Percentiles rank a stretch among this genome's conserved stretches.
Evolutionary conservation across 2,329 filamentous ascomycete species (phyloP).

Genomic region (Aspergillus quadrilineatus): DNA sequence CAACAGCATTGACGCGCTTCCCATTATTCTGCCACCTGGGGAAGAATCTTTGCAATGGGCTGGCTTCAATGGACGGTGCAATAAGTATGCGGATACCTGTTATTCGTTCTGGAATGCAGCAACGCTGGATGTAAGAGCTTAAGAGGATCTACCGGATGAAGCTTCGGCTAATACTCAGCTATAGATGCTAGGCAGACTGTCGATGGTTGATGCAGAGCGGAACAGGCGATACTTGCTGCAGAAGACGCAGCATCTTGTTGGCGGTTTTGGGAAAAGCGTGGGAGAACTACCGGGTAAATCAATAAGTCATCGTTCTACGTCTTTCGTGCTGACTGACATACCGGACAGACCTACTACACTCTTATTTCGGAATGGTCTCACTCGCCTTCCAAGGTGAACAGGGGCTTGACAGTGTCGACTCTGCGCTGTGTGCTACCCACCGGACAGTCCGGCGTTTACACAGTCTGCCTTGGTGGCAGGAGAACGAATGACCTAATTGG

Average conservation of each 20-base stretch:
- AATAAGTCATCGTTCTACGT: not conserved
- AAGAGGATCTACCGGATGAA: not conserved
- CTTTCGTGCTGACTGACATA: not conserved
- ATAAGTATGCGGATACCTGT: constrained; percentile 92
- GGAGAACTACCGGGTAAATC: constrained; percentile 63
- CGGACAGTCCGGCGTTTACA: constrained; percentile 42
- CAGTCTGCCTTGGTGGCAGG: constrained; percentile 41
- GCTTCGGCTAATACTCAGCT: constrained; percentile 22
- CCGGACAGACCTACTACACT: constrained; percentile 71
- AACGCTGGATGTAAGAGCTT: constrained; percentile 51
- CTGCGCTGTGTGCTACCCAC: constrained; percentile 71
- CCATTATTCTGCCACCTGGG: constrained; percentile 23
- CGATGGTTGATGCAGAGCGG: constrained; percentile 59
- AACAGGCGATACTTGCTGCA: constrained; percentile 78
- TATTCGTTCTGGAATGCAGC: constrained; percentile 91
- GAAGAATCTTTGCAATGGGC: constrained; percentile 51
- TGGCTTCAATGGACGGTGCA: constrained; percentile 86
- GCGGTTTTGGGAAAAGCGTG: constrained; percentile 74
- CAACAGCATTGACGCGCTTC: constrained; percentile 30
- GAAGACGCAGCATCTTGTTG: constrained; percentile 82
- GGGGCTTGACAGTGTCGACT: constrained; percentile 69
- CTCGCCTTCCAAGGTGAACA: constrained; percentile 71
- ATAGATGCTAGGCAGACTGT: constrained; percentile 58
- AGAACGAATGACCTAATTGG: constrained; percentile 4
- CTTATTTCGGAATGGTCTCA: constrained; percentile 80